A percentile compares a stretch with the other conserved stretches of the same genome.
Evolutionary conservation across 2,329 filamentous ascomycete genomes (phyloP).

Genomic region (Coniochaeta sp.): DNA sequence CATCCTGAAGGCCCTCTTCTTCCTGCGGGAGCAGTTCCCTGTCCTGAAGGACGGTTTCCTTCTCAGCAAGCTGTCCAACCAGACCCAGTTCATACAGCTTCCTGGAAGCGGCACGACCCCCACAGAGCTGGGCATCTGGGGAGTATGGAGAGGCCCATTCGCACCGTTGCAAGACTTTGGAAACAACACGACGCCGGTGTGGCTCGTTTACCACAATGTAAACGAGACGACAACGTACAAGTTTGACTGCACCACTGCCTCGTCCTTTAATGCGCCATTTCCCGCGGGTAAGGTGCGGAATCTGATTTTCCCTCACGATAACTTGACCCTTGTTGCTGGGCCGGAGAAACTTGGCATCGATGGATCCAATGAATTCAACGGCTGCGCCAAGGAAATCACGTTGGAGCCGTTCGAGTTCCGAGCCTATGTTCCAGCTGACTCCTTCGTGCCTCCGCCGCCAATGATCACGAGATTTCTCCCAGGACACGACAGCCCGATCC

Average conservation of each 20-base stretch:
- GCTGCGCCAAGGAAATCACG: neutral
- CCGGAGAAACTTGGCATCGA: neutral
- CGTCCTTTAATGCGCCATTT: neutral
- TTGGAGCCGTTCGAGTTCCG: conserved; percentile 44
- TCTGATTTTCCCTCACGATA: conserved; percentile 53
- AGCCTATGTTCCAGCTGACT: conserved; percentile 46
- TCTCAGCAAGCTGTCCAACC: conserved; percentile 47
- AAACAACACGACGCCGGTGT: conserved; percentile 24
- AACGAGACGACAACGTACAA: conserved; percentile 43
- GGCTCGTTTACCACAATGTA: conserved; percentile 42
- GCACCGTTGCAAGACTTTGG: neutral
- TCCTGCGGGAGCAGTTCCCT: conserved; percentile 47
- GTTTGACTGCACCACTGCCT: conserved; percentile 28
- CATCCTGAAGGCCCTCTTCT: conserved; percentile 53
- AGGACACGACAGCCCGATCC: conserved; percentile 49
- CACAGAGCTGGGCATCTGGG: conserved; percentile 50
- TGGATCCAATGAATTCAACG: neutral
- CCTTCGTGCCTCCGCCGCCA: conserved; percentile 42
- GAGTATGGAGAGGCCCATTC: conserved; percentile 45
- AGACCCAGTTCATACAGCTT: conserved; percentile 41
- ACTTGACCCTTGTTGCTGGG: conserved; percentile 30
- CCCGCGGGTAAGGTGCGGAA: conserved; percentile 43
- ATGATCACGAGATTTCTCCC: conserved; percentile 52
- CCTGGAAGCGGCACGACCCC: conserved; percentile 43
- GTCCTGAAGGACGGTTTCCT: conserved; percentile 53